Evolutionary conservation across 306 rosid species (phyloP).

Genomic region (Cicer judaicum): DNA sequence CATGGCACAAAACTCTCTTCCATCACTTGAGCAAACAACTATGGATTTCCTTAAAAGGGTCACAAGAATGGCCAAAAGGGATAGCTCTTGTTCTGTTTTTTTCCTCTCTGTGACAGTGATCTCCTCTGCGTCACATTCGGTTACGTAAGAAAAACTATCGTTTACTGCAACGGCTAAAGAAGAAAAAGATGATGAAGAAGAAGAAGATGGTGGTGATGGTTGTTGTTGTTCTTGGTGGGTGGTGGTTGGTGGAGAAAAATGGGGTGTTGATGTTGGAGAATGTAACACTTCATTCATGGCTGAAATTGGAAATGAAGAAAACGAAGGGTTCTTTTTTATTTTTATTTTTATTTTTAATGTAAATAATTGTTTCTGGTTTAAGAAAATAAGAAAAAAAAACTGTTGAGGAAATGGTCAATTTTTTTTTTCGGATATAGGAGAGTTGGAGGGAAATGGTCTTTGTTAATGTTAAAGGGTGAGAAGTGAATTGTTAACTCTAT

Average conservation of each 20-base stretch:
- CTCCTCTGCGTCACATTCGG: constrained; percentile 38
- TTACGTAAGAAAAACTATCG: constrained; percentile 36
- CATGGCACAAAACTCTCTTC: constrained; percentile 51
- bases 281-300: background rate
- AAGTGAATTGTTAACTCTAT: too few species aligned
- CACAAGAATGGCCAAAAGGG: constrained; percentile 65
- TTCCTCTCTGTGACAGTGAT: constrained; percentile 38
- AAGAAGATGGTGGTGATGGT: background rate
- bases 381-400: background rate
- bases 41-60: constrained; percentile 67
- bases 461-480: too few species aligned
- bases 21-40: constrained; percentile 56
- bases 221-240: constrained; percentile 12
- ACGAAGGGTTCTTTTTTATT: background rate
- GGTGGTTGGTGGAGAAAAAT: background rate
- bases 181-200: constrained; percentile 25
- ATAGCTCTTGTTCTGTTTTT: constrained; percentile 51
- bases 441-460: constrained; percentile 1
- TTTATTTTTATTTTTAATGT: background rate
- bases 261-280: background rate
- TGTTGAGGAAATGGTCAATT: constrained; percentile 6
- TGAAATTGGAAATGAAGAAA: background rate
- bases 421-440: background rate
- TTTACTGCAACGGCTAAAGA: constrained; percentile 45
- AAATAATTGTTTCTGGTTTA: background rate